phyloP scores from a whole-genome alignment of 495 filamentous ascomycete genomes.

The Aspergillus ellipticus region DNA sequence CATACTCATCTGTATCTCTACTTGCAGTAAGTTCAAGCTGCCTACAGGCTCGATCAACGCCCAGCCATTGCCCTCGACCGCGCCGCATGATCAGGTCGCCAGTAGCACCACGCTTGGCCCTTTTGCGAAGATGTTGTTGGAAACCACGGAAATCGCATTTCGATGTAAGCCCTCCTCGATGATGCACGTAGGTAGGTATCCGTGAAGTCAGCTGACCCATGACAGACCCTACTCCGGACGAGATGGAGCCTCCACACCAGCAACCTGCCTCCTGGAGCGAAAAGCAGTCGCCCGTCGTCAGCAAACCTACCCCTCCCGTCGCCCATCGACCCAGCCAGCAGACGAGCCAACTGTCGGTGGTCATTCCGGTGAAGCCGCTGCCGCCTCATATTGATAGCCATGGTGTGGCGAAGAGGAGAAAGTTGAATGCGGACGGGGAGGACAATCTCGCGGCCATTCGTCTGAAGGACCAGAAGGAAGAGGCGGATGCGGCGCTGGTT shows the following conservation, averaged over 20 bases:
- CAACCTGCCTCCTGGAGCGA: slow-evolving; percentile 22
- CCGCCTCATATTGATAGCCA: slow-evolving; percentile 19
- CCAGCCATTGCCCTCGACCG: slow-evolving; percentile 17
- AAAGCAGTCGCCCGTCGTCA: slow-evolving; percentile 15
- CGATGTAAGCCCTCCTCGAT: slow-evolving; percentile 43
- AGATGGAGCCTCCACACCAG: slow-evolving; percentile 8
- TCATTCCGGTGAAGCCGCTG: slow-evolving; percentile 36
- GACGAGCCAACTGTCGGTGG: slow-evolving; percentile 34
- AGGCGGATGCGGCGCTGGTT: slow-evolving; percentile 66
- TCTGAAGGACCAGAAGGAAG: slow-evolving; percentile 68
- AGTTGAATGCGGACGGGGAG: slow-evolving; percentile 26
- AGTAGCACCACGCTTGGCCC: slow-evolving; percentile 40
- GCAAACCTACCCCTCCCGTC: slow-evolving; percentile 20
- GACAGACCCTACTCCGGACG: slow-evolving; percentile 10
- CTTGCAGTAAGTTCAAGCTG: slow-evolving; percentile 67
- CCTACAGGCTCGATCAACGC: slow-evolving; percentile 26
- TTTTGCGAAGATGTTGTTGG: slow-evolving; percentile 57
- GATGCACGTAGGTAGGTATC: slow-evolving; percentile 37
- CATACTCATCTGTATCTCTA: slow-evolving; percentile 14
- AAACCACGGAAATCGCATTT: slow-evolving; percentile 52
- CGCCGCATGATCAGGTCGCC: slow-evolving; percentile 19
- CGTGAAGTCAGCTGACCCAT: slow-evolving; percentile 25
- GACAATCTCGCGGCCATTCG: slow-evolving; percentile 30
- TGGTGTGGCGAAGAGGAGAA: slow-evolving; percentile 28
- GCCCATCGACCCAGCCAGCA: slow-evolving; percentile 11